phyloP scores from a whole-genome alignment of 352 stramenopile genomes.

The Phytophthora citricola region DNA sequence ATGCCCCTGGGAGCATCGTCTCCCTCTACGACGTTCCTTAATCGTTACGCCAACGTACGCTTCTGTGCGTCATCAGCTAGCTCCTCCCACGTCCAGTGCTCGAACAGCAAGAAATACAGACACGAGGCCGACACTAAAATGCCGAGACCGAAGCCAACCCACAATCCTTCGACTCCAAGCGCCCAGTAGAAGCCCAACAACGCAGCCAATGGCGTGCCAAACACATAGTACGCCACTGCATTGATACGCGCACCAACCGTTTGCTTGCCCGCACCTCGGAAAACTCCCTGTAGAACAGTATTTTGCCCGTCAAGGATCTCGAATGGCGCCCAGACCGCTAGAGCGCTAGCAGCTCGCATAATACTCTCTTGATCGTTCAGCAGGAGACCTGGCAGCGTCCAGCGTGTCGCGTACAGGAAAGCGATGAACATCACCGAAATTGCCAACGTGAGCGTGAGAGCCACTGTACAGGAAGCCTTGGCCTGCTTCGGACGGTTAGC shows the following conservation, averaged over 20 bases:
- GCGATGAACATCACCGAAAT: constrained; percentile 46
- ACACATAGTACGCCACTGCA: constrained; percentile 71
- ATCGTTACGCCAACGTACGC: neutral
- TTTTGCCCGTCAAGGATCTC: constrained; percentile 57
- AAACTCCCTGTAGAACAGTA: constrained; percentile 63
- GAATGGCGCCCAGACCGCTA: constrained; percentile 50
- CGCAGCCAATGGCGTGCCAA: constrained; percentile 64
- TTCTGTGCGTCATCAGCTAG: neutral
- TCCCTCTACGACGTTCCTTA: no score
- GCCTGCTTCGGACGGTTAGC: constrained; percentile 65
- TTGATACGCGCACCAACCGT: constrained; percentile 56
- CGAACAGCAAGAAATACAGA: constrained; percentile 36
- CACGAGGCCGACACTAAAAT: constrained; percentile 33
- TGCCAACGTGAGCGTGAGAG: constrained; percentile 43
- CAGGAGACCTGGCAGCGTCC: constrained; percentile 35
- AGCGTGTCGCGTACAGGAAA: constrained; percentile 33
- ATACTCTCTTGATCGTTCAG: constrained; percentile 43
- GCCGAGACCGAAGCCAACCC: constrained; percentile 54
- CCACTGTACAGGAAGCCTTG: constrained; percentile 42
- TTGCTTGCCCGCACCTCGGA: constrained; percentile 65
- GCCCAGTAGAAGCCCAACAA: constrained; percentile 53
- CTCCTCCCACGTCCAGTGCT: neutral
- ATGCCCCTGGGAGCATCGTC: no score
- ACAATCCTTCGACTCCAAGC: constrained; percentile 56
- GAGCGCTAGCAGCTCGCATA: constrained; percentile 31